Evolutionary conservation across 768 basidiomycete species (phyloP).

Genomic region (Strobilomyces echinocephalus): DNA sequence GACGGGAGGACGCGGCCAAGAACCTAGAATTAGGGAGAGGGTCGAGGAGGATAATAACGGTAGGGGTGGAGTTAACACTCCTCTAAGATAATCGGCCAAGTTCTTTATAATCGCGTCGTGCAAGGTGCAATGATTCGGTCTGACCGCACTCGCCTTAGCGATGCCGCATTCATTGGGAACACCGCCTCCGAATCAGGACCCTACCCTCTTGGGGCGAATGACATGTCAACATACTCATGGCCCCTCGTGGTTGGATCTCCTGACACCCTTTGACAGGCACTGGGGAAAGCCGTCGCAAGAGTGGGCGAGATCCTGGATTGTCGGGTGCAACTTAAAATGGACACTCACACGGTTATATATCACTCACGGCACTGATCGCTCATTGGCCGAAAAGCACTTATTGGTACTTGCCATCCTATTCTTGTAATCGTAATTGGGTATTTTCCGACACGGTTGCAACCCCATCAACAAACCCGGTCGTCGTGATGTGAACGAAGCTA

Average conservation of each 20-base stretch:
- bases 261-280: slow-evolving; percentile 33
- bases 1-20: slow-evolving; percentile 14
- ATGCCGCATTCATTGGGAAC: slow-evolving; percentile 32
- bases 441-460: slow-evolving; percentile 4
- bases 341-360: slow-evolving; percentile 34
- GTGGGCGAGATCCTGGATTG: slow-evolving; percentile 29
- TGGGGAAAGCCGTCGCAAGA: slow-evolving; percentile 21
- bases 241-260: slow-evolving; percentile 22
- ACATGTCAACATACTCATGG: slow-evolving; percentile 36
- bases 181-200: slow-evolving; percentile 28
- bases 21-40: slow-evolving; percentile 11
- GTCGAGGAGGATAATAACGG: slow-evolving; percentile 24
- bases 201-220: slow-evolving; percentile 26
- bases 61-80: slow-evolving; percentile 36
- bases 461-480: slow-evolving; percentile 13
- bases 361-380: slow-evolving; percentile 33
- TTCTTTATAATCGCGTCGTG: slow-evolving; percentile 34
- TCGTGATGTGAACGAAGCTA: slow-evolving; percentile 26
- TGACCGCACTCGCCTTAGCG: slow-evolving; percentile 29
- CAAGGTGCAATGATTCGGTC: slow-evolving; percentile 20
- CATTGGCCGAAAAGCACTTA: slow-evolving; percentile 14
- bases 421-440: slow-evolving; percentile 19
- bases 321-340: slow-evolving; percentile 25
- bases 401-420: slow-evolving; percentile 16
- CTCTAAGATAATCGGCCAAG: slow-evolving; percentile 32